Evolutionary conservation across 352 stramenopile species (phyloP).

Genomic region (Lagenidium giganteum): DNA sequence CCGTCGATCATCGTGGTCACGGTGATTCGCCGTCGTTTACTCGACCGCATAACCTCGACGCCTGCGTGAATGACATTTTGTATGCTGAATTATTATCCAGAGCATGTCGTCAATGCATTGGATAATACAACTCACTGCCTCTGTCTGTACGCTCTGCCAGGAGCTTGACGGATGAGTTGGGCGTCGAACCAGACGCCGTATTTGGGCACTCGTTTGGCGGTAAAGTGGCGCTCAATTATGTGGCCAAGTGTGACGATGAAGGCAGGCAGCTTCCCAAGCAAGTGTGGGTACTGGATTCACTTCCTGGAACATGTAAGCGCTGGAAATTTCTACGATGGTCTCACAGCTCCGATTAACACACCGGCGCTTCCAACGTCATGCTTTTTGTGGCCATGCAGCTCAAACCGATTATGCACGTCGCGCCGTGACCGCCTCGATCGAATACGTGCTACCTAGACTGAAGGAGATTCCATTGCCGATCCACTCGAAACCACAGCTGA

Average conservation of each 20-base stretch:
- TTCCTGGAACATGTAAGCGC: constrained; percentile 52
- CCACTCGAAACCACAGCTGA: constrained; percentile 56
- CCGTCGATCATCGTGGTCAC: too few species aligned
- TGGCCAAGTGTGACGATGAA: too few species aligned
- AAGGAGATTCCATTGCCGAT: constrained; percentile 76
- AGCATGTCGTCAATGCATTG: background rate
- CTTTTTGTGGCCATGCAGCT: constrained; percentile 15
- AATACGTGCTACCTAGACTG: constrained; percentile 59
- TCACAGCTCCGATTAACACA: background rate
- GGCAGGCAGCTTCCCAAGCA: constrained; percentile 45
- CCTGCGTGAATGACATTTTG: constrained; percentile 68
- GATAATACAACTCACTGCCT: background rate
- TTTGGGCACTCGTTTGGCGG: constrained; percentile 77
- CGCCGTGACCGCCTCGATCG: constrained; percentile 60
- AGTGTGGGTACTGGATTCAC: constrained; percentile 68
- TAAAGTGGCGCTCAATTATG: constrained; percentile 71
- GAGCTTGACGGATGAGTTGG: constrained; percentile 37
- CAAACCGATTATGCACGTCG: constrained; percentile 60
- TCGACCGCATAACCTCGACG: constrained; percentile 51
- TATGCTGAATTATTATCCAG: constrained; percentile 22
- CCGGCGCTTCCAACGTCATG: background rate
- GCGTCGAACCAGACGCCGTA: constrained; percentile 51
- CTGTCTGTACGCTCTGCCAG: constrained; percentile 19
- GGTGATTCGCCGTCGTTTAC: constrained; percentile 69
- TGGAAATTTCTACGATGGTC: too few species aligned